A percentile compares a stretch with the other conserved stretches of the same genome.
Conservation (phyloP, 768 basidiomycete genomes). For the Auriscalpium microsporum region DNA sequence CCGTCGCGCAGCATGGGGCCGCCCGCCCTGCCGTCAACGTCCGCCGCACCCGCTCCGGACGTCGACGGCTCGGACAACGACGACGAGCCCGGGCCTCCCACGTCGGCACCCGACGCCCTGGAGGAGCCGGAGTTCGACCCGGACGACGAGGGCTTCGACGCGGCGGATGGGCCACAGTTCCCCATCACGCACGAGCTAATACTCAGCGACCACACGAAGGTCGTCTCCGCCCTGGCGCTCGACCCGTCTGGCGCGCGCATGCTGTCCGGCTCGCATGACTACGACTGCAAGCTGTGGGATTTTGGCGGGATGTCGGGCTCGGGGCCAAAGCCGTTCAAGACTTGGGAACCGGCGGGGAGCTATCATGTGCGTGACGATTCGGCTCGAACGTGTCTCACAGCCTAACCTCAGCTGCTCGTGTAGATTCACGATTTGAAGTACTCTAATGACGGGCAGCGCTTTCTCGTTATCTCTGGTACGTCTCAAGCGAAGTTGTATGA, state of each 20-base stretch:
- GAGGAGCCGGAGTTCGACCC: conserved; percentile 28
- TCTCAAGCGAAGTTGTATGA: conserved; percentile 83
- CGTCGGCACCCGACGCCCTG: not conserved
- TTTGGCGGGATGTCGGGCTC: conserved; percentile 91
- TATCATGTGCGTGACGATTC: conserved; percentile 57
- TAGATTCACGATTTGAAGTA: conserved; percentile 90
- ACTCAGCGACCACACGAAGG: conserved; percentile 93
- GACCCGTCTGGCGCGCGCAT: conserved; percentile 94
- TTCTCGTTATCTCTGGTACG: conserved; percentile 85
- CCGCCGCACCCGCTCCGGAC: not conserved
- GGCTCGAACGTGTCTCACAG: too few relatives aligned
- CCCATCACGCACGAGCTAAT: conserved; percentile 87
- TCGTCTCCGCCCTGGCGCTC: conserved; percentile 83
- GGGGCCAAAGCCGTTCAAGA: conserved; percentile 88
- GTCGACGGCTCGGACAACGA: not conserved
- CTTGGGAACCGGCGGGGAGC: conserved; percentile 89
- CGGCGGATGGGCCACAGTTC: conserved; percentile 51
- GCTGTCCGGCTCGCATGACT: conserved; percentile 89
- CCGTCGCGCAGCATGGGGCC: conserved; percentile 17
- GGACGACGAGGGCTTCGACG: conserved; percentile 35
- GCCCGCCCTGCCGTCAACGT: conserved; percentile 3
- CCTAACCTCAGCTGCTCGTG: not conserved
- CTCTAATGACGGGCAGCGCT: conserved; percentile 77
- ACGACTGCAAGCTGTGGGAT: conserved; percentile 98
- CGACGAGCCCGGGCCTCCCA: conserved; percentile 1